phyloP scores from a whole-genome alignment of 2,329 filamentous ascomycete species.

The Colletotrichum aenigma region DNA sequence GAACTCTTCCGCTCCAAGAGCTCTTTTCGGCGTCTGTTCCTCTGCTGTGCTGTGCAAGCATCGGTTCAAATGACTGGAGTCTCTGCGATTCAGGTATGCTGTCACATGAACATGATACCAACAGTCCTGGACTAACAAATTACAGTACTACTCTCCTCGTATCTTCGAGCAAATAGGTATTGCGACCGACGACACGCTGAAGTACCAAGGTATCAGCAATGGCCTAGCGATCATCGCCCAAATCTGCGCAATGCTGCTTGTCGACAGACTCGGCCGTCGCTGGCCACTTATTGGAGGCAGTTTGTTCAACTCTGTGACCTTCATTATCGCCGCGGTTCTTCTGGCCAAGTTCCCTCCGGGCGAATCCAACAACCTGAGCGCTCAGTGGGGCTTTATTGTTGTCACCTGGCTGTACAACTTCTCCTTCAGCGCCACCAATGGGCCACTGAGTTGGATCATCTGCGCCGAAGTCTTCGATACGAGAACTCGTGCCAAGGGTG shows the following conservation, averaged over 20 bases:
- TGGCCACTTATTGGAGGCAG: slow-evolving; percentile 76
- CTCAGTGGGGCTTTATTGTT: slow-evolving; percentile 70
- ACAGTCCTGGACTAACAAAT: not conserved
- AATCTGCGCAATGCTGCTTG: slow-evolving; percentile 68
- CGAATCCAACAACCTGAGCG: slow-evolving; percentile 35
- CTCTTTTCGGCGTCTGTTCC: slow-evolving; percentile 72
- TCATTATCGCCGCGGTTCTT: slow-evolving; percentile 68
- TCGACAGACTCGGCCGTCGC: slow-evolving; percentile 73
- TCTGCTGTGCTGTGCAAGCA: slow-evolving; percentile 72
- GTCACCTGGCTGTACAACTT: slow-evolving; percentile 83
- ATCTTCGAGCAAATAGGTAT: slow-evolving; percentile 77
- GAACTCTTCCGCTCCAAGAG: slow-evolving; percentile 68
- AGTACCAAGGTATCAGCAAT: slow-evolving; percentile 77
- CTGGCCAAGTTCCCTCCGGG: slow-evolving; percentile 63
- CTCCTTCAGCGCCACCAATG: slow-evolving; percentile 68
- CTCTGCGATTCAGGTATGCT: slow-evolving; percentile 69
- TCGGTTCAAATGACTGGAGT: slow-evolving; percentile 78
- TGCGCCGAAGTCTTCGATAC: slow-evolving; percentile 80
- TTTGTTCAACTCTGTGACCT: slow-evolving; percentile 71
- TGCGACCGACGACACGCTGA: slow-evolving; percentile 64
- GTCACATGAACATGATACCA: slow-evolving; percentile 26
- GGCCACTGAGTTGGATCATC: slow-evolving; percentile 67
- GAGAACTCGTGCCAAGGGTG: slow-evolving; percentile 73
- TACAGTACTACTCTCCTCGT: slow-evolving; percentile 65
- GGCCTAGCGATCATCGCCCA: slow-evolving; percentile 73